phyloP scores from a whole-genome alignment of 78 protist species.

The Dictyostelium capitatum region DNA sequence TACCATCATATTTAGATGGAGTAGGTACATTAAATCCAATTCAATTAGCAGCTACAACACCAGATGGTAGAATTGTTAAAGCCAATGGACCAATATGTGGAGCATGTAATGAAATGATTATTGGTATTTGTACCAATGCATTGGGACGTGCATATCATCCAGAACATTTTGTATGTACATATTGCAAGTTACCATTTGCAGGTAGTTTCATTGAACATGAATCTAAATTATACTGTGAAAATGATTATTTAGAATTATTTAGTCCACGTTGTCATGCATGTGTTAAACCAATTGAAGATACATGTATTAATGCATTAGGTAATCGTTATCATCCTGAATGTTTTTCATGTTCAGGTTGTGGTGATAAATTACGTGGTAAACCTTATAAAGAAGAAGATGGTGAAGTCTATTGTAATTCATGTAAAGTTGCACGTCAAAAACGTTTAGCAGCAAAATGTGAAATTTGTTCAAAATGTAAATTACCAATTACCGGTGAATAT shows the following conservation, averaged over 20 bases:
- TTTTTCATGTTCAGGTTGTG: constrained; percentile 78
- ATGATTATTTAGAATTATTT: constrained; percentile 64
- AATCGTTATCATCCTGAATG: constrained; percentile 81
- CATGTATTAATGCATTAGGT: constrained; percentile 80
- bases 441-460: constrained; percentile 53
- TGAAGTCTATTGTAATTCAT: constrained; percentile 80
- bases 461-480: constrained; percentile 85
- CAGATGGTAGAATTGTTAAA: constrained; percentile 77
- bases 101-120: constrained; percentile 83
- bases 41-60: constrained; percentile 60
- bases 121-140: constrained; percentile 80
- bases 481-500: constrained; percentile 85
- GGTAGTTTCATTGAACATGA: constrained; percentile 83
- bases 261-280: constrained; percentile 81
- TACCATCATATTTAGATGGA: constrained; percentile 20
- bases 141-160: constrained; percentile 84
- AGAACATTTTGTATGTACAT: constrained; percentile 83
- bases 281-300: constrained; percentile 64
- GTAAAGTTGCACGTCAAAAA: constrained; percentile 59
- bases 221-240: constrained; percentile 79
- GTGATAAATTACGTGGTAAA: constrained; percentile 49
- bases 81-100: constrained; percentile 84
- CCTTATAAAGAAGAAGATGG: constrained; percentile 87
- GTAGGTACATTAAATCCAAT: constrained; percentile 34
- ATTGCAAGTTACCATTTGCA: constrained; percentile 74